phyloP scores from a whole-genome alignment of 1,284 basidiomycete genomes.

The Mycosarcoma maydis region DNA sequence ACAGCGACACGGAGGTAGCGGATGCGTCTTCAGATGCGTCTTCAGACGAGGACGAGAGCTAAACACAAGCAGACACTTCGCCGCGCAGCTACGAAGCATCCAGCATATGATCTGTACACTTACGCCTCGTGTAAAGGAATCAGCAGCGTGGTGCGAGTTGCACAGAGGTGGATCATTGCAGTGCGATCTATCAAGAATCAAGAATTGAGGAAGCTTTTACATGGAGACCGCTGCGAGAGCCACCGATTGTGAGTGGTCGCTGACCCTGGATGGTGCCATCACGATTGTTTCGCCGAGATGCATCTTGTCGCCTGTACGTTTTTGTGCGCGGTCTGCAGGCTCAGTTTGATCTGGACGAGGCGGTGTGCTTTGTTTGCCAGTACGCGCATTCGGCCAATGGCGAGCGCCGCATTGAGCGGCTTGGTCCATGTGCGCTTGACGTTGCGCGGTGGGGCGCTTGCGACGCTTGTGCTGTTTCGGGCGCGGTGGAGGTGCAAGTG shows the following conservation, averaged over 20 bases:
- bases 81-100: too few species aligned
- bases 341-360: constrained; percentile 17
- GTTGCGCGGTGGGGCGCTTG: too few species aligned
- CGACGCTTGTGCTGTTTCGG: constrained; percentile 1
- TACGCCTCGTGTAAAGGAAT: too few species aligned
- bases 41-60: background rate
- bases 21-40: constrained; percentile 1
- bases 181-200: too few species aligned
- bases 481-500: constrained; percentile 31
- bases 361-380: constrained; percentile 14
- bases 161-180: too few species aligned
- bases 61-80: too few species aligned
- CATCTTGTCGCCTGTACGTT: constrained; percentile 24
- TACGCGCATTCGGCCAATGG: constrained; percentile 28
- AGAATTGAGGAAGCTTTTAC: too few species aligned
- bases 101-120: too few species aligned
- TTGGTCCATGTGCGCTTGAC: constrained; percentile 26
- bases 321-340: constrained; percentile 27
- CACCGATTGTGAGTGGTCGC: too few species aligned
- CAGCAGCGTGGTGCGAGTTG: too few species aligned
- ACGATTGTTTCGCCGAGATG: background rate
- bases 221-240: too few species aligned
- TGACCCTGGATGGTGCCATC: too few species aligned
- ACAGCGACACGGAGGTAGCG: constrained; percentile 2
- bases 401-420: constrained; percentile 19